A percentile compares a stretch with the other conserved stretches of the same genome.
phyloP scores from a whole-genome alignment of 768 basidiomycete genomes.

The Lactarius pseudohatsudake region DNA sequence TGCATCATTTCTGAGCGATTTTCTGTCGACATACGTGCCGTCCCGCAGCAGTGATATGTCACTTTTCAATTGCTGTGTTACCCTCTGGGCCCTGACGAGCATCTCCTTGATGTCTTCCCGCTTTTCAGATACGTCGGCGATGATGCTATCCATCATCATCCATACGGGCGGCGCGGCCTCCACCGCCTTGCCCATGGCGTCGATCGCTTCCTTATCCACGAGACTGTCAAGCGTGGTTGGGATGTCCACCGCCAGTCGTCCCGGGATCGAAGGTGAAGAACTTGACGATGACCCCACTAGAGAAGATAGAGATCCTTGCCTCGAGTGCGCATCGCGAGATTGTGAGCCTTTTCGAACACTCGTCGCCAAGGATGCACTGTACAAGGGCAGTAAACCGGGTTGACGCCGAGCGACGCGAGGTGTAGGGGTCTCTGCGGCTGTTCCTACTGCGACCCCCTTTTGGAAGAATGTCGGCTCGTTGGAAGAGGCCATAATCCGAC shows the following conservation, averaged over 20 bases:
- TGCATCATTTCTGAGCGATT: conserved; percentile 71
- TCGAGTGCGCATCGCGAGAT: conserved; percentile 39
- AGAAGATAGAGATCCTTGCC: conserved; percentile 45
- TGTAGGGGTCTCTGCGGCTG: conserved; percentile 33
- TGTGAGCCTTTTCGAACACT: conserved; percentile 8
- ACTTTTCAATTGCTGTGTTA: conserved; percentile 62
- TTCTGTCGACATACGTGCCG: conserved; percentile 55
- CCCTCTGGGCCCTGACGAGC: conserved; percentile 59
- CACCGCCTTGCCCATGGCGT: conserved; percentile 75
- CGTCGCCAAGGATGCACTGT: conserved; percentile 8
- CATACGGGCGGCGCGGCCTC: conserved; percentile 80
- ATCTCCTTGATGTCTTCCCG: conserved; percentile 50
- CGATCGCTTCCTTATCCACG: conserved; percentile 76
- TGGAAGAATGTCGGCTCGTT: conserved; percentile 45
- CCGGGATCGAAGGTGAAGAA: conserved; percentile 40
- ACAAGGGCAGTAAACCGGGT: conserved; percentile 24
- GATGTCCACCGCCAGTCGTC: conserved; percentile 45
- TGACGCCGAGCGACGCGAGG: conserved; percentile 33
- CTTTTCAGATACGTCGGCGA: conserved; percentile 47
- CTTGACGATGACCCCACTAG: conserved; percentile 43
- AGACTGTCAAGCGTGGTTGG: conserved; percentile 58
- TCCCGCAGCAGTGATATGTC: conserved; percentile 59
- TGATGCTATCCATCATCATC: conserved; percentile 72
- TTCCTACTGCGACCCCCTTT: conserved; percentile 42
- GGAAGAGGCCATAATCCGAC: conserved; percentile 73